Conservation (phyloP, 176 grass and related monocot species). For the Tillandsia fasciculata region DNA sequence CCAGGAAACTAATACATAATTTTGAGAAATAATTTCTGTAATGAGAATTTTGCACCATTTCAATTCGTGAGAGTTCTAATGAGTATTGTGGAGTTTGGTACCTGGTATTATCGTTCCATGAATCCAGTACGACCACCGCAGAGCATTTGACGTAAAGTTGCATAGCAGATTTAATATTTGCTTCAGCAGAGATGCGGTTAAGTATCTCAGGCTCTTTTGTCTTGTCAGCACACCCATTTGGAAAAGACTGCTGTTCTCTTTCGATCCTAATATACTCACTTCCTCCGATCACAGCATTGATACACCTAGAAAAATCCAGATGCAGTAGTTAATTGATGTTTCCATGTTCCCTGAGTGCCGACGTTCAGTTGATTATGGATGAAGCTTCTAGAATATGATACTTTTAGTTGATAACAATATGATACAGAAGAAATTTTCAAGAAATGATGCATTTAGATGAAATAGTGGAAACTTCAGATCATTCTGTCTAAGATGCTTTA, state of each 20-base stretch:
- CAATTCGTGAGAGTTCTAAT: neutral
- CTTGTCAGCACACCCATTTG: constrained; percentile 62
- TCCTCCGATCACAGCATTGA: constrained; percentile 80
- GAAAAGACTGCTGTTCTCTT: constrained; percentile 73
- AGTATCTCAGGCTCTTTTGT: constrained; percentile 58
- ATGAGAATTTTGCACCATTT: neutral
- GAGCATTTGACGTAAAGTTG: constrained; percentile 82
- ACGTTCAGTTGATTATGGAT: neutral
- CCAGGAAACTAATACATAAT: too few relatives aligned
- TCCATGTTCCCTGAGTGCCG: neutral
- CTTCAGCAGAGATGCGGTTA: constrained; percentile 61
- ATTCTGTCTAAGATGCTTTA: too few relatives aligned
- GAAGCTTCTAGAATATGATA: neutral
- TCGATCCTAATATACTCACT: constrained; percentile 79
- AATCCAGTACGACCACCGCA: constrained; percentile 77
- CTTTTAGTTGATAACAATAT: neutral
- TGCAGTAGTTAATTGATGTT: neutral
- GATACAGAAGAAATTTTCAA: neutral
- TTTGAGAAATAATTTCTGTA: neutral
- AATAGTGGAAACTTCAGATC: too few relatives aligned
- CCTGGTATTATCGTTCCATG: constrained; percentile 87
- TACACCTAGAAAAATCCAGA: constrained; percentile 44
- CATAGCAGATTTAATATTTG: constrained; percentile 91
- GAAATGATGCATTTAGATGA: too few relatives aligned
- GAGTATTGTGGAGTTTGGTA: constrained; percentile 7